Evolutionary conservation across 306 rosid genomes (phyloP).

Genomic region (Mimosa pudica): DNA sequence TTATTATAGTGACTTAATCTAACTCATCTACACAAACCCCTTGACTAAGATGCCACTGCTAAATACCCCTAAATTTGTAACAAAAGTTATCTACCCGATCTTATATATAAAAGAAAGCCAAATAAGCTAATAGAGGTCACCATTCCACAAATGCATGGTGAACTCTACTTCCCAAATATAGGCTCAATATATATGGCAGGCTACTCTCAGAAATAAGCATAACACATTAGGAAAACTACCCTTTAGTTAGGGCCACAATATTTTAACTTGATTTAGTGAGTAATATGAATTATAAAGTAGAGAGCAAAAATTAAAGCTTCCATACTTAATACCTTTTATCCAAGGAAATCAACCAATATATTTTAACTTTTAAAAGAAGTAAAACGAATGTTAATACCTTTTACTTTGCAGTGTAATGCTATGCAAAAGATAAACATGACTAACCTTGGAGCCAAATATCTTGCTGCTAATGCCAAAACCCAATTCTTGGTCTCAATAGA

Average conservation of each 20-base stretch:
- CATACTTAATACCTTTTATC: neutral
- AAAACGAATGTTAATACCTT: neutral
- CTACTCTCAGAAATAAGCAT: neutral
- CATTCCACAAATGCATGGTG: neutral
- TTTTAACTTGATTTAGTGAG: neutral
- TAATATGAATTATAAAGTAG: neutral
- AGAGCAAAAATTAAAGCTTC: neutral
- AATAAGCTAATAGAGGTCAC: too few species aligned
- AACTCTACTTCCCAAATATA: neutral
- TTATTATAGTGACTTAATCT: too few species aligned
- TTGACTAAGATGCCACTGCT: too few species aligned
- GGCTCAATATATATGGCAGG: neutral
- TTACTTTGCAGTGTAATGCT: neutral
- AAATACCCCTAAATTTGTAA: too few species aligned
- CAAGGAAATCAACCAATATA: neutral
- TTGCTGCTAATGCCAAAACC: constrained; percentile 60
- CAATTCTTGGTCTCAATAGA: constrained; percentile 54
- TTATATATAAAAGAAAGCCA: too few species aligned
- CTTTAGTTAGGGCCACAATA: neutral
- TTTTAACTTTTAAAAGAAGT: neutral
- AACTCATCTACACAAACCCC: too few species aligned
- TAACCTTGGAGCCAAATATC: constrained; percentile 67
- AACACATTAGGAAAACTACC: neutral
- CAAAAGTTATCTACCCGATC: too few species aligned
- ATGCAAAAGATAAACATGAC: constrained; percentile 4